A percentile compares a stretch with the other conserved stretches of the same genome.
Conservation (phyloP, 768 basidiomycete genomes). For the Suillus luteus region DNA sequence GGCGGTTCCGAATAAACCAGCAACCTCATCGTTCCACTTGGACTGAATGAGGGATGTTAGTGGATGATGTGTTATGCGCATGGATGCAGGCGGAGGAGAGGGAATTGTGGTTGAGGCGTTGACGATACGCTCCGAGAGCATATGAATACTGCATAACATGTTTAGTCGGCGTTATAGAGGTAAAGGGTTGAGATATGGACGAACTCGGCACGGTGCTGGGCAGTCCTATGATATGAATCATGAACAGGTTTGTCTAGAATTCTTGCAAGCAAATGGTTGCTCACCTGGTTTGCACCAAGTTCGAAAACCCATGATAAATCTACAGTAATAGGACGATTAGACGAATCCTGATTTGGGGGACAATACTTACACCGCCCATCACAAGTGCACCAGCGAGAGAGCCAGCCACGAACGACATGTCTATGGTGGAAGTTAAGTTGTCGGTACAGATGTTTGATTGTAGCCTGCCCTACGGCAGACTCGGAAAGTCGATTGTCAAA, state of each 20-base stretch:
- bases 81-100: slow-evolving; percentile 57
- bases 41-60: slow-evolving; percentile 51
- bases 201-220: slow-evolving; percentile 57
- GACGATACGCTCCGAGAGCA: slow-evolving; percentile 50
- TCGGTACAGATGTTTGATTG: background rate
- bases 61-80: slow-evolving; percentile 49
- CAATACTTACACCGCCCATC: slow-evolving; percentile 57
- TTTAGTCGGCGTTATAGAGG: slow-evolving; percentile 2
- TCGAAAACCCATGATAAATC: slow-evolving; percentile 76
- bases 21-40: slow-evolving; percentile 62
- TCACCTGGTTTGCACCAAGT: slow-evolving; percentile 59
- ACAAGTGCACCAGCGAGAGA: slow-evolving; percentile 71
- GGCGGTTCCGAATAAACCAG: slow-evolving; percentile 43
- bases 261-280: slow-evolving; percentile 17
- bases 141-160: slow-evolving; percentile 43
- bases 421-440: background rate
- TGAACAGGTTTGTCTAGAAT: slow-evolving; percentile 2
- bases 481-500: background rate
- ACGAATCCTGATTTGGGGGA: background rate
- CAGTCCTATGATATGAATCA: slow-evolving; percentile 42
- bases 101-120: slow-evolving; percentile 48
- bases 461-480: background rate
- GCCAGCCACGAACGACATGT: slow-evolving; percentile 62
- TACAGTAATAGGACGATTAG: slow-evolving; percentile 22
- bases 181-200: slow-evolving; percentile 25